phyloP scores from a whole-genome alignment of 108 stramenopile species.

The Discostella stelligeroides region DNA sequence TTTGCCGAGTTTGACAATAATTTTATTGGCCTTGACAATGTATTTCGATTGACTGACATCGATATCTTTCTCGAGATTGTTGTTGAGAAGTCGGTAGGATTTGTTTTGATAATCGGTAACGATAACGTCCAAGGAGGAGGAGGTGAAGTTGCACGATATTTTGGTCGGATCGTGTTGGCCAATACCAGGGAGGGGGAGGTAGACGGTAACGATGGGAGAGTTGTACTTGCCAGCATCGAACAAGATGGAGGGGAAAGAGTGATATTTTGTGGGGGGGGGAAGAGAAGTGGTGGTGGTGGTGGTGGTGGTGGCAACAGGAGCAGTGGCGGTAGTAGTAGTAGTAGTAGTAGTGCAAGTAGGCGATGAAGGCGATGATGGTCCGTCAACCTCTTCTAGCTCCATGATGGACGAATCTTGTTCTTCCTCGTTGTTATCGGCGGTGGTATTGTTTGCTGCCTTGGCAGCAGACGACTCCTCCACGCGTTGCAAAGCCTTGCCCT shows the following conservation, averaged over 20 bases:
- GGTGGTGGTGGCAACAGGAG: not conserved
- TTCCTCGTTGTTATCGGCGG: not conserved
- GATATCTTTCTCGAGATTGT: conserved; percentile 94
- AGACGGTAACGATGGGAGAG: conserved; percentile 73
- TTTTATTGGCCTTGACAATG: conserved; percentile 89
- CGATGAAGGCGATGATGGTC: no score
- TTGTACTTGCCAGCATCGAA: conserved; percentile 85
- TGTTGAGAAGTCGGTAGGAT: conserved; percentile 89
- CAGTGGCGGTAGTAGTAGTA: conserved; percentile 6
- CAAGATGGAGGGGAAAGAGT: conserved; percentile 64
- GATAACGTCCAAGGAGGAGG: conserved; percentile 74
- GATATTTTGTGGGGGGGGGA: conserved; percentile 48
- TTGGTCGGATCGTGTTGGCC: conserved; percentile 60
- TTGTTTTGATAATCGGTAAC: conserved; percentile 79
- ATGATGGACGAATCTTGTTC: not conserved
- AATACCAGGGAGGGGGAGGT: conserved; percentile 66
- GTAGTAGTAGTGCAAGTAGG: no score
- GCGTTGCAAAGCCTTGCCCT: conserved; percentile 64
- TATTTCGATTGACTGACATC: conserved; percentile 76
- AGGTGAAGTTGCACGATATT: conserved; percentile 65
- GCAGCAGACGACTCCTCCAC: conserved; percentile 26
- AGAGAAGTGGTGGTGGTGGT: conserved; percentile 13
- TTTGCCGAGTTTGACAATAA: conserved; percentile 91
- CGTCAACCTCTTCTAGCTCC: no score
- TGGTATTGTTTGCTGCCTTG: not conserved